phyloP scores from a whole-genome alignment of 805 yeast species.

The Spathaspora sp. region DNA sequence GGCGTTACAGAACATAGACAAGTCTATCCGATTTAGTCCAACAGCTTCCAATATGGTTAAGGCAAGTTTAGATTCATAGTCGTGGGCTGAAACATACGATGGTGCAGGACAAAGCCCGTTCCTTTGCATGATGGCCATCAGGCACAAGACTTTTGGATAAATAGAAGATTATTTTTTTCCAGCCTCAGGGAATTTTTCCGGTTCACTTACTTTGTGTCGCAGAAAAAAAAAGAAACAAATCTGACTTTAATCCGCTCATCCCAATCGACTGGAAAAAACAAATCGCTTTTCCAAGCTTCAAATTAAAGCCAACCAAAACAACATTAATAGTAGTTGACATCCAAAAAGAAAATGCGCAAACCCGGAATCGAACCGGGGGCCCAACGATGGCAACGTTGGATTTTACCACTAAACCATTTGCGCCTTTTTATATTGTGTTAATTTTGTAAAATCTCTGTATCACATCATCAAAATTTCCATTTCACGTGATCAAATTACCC shows the following conservation, averaged over 20 bases:
- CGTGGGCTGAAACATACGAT: too few relatives aligned
- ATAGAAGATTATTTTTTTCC: background rate
- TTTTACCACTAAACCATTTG: conserved; percentile 27
- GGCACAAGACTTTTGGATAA: background rate
- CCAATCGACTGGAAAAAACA: too few relatives aligned
- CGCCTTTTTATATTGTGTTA: conserved; percentile 4
- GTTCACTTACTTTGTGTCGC: background rate
- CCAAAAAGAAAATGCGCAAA: conserved; percentile 17
- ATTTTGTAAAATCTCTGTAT: background rate
- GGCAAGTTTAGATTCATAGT: too few relatives aligned
- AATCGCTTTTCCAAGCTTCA: too few relatives aligned
- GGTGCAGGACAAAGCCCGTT: too few relatives aligned
- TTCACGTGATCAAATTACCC: background rate
- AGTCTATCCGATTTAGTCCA: too few relatives aligned
- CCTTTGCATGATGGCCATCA: too few relatives aligned
- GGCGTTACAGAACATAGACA: background rate
- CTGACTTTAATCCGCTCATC: too few relatives aligned
- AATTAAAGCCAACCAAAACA: background rate
- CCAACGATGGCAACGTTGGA: conserved; percentile 29
- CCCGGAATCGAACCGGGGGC: conserved; percentile 36
- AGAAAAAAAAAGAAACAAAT: background rate
- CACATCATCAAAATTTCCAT: background rate
- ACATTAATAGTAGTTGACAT: background rate
- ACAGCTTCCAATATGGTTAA: too few relatives aligned
- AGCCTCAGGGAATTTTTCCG: background rate